phyloP scores from a whole-genome alignment of 2,329 filamentous ascomycete genomes.

The Paraphoma chrysanthemicola region DNA sequence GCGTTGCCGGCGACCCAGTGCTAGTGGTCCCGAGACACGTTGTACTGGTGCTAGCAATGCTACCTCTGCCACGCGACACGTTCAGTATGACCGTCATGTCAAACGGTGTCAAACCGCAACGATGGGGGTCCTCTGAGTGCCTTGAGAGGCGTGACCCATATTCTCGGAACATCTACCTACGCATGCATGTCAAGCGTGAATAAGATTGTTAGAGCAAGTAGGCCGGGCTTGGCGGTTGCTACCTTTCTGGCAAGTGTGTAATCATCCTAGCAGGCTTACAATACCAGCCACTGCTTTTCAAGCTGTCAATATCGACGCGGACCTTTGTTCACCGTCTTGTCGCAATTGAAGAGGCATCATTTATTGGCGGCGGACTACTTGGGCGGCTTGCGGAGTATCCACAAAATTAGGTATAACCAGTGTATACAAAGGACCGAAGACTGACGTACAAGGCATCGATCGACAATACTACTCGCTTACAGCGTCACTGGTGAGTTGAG shows the following conservation, averaged over 20 bases:
- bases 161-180: background rate
- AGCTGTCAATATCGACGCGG: background rate
- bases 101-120: background rate
- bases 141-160: background rate
- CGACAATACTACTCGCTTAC: background rate
- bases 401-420: background rate
- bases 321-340: background rate
- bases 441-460: background rate
- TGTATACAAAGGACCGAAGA: background rate
- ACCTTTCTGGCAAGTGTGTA: background rate
- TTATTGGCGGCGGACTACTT: background rate
- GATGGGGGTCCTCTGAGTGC: background rate
- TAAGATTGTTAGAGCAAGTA: background rate
- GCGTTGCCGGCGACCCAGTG: slow-evolving; percentile 3
- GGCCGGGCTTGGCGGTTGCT: slow-evolving; percentile 1
- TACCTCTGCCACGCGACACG: slow-evolving; percentile 13
- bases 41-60: slow-evolving; percentile 19
- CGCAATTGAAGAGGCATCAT: background rate
- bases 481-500: background rate
- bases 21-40: slow-evolving; percentile 16
- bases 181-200: slow-evolving; percentile 7
- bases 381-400: background rate
- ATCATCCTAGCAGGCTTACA: background rate
- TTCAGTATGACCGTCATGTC: slow-evolving; percentile 1
- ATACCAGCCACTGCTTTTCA: background rate